These are phyloP conservation scores for Neonectria sp. DNA, from an alignment of 2,329 filamentous ascomycete genomes.

Conservation along the genomic window DNA sequence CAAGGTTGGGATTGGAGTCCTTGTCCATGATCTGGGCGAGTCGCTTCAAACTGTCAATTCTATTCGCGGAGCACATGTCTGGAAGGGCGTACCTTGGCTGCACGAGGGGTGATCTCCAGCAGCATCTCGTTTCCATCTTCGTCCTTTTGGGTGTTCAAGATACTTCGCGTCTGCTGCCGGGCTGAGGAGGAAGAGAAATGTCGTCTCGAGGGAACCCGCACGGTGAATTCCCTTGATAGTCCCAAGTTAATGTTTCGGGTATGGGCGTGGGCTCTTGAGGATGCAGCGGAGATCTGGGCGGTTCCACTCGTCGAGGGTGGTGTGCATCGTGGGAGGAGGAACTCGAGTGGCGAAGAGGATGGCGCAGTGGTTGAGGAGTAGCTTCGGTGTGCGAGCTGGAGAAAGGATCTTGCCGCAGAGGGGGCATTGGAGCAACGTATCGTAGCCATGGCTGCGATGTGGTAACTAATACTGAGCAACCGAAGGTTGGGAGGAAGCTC, in stretches of 20 bases:
- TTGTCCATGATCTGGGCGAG: conserved; percentile 83
- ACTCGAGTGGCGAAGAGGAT: conserved; percentile 53
- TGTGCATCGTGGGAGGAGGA: conserved; percentile 56
- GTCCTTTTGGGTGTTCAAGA: conserved; percentile 82
- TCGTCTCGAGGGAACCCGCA: conserved; percentile 33
- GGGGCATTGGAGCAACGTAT: conserved; percentile 58
- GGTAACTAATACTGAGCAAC: conserved; percentile 8
- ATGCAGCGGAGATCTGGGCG: neutral
- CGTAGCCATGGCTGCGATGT: conserved; percentile 49
- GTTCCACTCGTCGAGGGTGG: conserved; percentile 27
- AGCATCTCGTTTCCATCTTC: conserved; percentile 88
- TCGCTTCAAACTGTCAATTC: conserved; percentile 63
- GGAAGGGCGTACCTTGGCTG: conserved; percentile 75
- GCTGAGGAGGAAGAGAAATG: conserved; percentile 57
- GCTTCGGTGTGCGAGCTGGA: conserved; percentile 58
- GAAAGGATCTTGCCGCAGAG: conserved; percentile 57
- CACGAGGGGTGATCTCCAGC: conserved; percentile 87
- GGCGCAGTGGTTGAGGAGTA: conserved; percentile 46
- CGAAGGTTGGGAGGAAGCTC: neutral
- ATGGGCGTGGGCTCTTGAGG: conserved; percentile 7
- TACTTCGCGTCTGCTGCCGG: conserved; percentile 62
- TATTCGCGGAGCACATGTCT: neutral
- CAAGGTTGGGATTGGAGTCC: conserved; percentile 82
- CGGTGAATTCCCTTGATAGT: conserved; percentile 16
- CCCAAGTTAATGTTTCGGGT: neutral